phyloP scores from a whole-genome alignment of 306 rosid genomes.

The Prunus armeniaca region DNA sequence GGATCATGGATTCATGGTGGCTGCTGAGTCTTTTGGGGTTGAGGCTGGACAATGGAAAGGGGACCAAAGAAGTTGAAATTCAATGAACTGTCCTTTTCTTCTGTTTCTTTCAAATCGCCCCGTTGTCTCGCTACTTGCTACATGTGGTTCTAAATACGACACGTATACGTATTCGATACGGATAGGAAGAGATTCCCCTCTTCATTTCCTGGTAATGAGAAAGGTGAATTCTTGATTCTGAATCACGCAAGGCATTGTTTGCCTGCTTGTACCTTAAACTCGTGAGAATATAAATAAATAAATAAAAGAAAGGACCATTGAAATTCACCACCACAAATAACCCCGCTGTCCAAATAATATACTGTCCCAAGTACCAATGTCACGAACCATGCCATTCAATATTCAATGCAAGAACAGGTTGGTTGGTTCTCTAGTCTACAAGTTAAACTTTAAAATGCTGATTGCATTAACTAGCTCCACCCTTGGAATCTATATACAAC shows the following conservation, averaged over 20 bases:
- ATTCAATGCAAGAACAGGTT: not conserved
- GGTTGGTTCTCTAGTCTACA: not conserved
- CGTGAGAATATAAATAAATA: not conserved
- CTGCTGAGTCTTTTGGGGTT: not conserved
- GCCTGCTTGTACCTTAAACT: too few species aligned
- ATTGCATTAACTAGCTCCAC: constrained; percentile 11
- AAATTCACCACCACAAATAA: not conserved
- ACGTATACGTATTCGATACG: not conserved
- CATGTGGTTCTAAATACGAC: not conserved
- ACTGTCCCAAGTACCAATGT: not conserved
- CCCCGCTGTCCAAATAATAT: not conserved
- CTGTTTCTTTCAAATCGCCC: not conserved
- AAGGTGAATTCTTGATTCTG: too few species aligned
- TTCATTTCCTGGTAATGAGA: too few species aligned
- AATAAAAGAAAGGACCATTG: not conserved
- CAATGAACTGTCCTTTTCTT: not conserved
- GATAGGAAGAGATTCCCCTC: not conserved
- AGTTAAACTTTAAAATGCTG: constrained; percentile 11
- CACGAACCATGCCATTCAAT: constrained; percentile 5
- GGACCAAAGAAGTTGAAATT: not conserved
- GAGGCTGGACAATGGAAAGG: not conserved
- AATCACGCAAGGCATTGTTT: not conserved
- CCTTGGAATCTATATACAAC: not conserved
- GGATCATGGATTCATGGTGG: not conserved
- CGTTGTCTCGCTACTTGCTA: not conserved